Evolutionary conservation across 2,329 filamentous ascomycete species (phyloP).

Genomic region (Sarocladiaceae sp.): DNA sequence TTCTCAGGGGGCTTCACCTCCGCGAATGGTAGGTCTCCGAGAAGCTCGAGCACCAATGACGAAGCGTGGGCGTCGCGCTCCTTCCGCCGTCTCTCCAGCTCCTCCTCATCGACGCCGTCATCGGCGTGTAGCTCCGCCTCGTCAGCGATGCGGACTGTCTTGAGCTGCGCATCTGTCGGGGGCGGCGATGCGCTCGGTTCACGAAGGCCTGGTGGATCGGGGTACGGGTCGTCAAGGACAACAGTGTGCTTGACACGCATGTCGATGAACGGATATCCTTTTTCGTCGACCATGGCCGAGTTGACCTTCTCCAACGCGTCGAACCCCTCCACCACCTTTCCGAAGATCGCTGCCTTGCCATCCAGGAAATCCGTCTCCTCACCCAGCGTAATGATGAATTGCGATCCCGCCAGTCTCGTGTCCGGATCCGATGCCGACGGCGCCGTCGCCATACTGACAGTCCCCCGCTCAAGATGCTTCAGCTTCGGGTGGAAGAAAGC

Average conservation of each 20-base stretch:
- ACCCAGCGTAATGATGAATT: conserved; percentile 89
- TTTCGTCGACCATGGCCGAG: conserved; percentile 76
- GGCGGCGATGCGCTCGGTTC: conserved; percentile 75
- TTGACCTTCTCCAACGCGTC: conserved; percentile 93
- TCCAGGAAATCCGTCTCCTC: conserved; percentile 87
- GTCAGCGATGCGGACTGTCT: conserved; percentile 85
- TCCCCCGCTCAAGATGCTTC: conserved; percentile 83
- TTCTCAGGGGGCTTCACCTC: conserved; percentile 98
- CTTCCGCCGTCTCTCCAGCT: conserved; percentile 69
- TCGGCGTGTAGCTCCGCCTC: conserved; percentile 77
- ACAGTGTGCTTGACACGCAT: conserved; percentile 92
- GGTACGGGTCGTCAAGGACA: conserved; percentile 84
- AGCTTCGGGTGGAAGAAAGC: conserved; percentile 82
- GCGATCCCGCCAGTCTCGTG: conserved; percentile 74
- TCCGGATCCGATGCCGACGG: conserved; percentile 71
- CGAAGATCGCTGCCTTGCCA: conserved; percentile 90
- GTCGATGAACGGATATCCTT: conserved; percentile 82
- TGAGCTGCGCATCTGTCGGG: conserved; percentile 77
- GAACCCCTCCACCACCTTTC: conserved; percentile 92
- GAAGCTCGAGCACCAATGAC: conserved; percentile 92
- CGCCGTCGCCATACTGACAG: conserved; percentile 95
- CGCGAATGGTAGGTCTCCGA: conserved; percentile 93
- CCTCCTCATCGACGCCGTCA: conserved; percentile 67
- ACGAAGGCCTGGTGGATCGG: conserved; percentile 69
- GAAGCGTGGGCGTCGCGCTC: conserved; percentile 91